Base-by-base conservation (phyloP, 2,329 filamentous ascomycete species). In the Fusarium continuum region DNA sequence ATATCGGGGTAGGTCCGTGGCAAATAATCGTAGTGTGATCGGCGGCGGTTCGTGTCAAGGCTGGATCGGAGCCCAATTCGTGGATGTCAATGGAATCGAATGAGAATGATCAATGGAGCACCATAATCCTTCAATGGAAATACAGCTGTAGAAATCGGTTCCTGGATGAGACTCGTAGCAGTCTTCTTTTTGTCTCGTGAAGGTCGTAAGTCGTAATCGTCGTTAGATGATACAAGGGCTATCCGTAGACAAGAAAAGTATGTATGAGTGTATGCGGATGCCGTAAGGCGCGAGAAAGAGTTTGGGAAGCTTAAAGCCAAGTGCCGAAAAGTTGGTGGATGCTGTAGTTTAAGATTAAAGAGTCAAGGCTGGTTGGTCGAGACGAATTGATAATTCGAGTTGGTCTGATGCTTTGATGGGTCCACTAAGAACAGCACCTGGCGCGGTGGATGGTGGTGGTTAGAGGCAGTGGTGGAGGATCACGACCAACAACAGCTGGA, bases 141-240 rank as follows among this genome's bases (percentile, higher is more conserved):
- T 25, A 41, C 35, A 43, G 32, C 16, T 35, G 40, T 31, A 34
- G 40, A 38, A 49, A 31, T 53, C 25, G 40, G 31, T 40, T 43
- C 26, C 23, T 58, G 13, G 36, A 8, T 26, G 43, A 62, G 56
- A 59, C 62, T 48, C 34, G 57, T 53, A 44, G 19, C 23, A 60
- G 47, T 35, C 51, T 49, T 60, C 28, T 49, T 65, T n/a, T 65
- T 66, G 38, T 47, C 25, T 65, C 62, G 62, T 65, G 56, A 63
- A 55, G 47, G 57, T 65, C 62, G 62, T 65, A 45, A 59, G 57
- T 65, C 62, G 62, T 65, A 40, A 40, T 60, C 62, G 63, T 65
- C 62, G 62, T 65, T 62, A 62, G 55, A 62, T 65, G 44, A 29
- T 55, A 20, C 40, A 41, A 29, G 28, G 31, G 19, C 19, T 51